Conservation (phyloP, 2,329 filamentous ascomycete species). For the Fonsecaea monophora region DNA sequence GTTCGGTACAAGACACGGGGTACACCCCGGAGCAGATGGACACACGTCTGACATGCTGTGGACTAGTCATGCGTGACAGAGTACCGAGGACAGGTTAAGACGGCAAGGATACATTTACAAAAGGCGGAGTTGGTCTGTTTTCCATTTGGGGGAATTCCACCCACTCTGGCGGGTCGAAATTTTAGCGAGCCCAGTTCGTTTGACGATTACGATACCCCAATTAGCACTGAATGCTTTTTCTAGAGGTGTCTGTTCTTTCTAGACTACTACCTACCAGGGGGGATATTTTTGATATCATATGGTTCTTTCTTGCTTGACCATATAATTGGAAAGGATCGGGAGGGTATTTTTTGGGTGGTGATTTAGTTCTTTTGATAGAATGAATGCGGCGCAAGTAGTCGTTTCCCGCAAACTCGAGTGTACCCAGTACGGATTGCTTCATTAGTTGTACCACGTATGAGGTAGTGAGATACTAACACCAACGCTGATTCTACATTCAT, state of each 20-base stretch:
- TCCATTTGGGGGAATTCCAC: conserved; percentile 3
- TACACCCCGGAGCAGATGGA: not conserved
- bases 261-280: not conserved
- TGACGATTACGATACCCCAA: conserved; percentile 7
- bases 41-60: not conserved
- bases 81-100: not conserved
- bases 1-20: not conserved
- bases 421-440: too few species aligned
- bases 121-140: not conserved
- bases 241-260: not conserved
- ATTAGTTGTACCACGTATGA: too few species aligned
- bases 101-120: not conserved
- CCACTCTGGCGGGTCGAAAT: not conserved
- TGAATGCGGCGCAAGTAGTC: too few species aligned
- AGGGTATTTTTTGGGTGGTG: too few species aligned
- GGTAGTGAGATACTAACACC: too few species aligned
- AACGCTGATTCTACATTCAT: too few species aligned
- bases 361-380: too few species aligned
- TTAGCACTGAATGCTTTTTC: not conserved
- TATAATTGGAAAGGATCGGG: not conserved
- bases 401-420: too few species aligned
- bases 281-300: not conserved
- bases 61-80: not conserved
- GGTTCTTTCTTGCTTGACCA: not conserved
- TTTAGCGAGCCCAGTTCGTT: conserved; percentile 1